A percentile compares a stretch with the other conserved stretches of the same genome.
Evolutionary conservation across 805 yeast genomes (phyloP).

Genomic region (Ogataea chonburiensis): DNA sequence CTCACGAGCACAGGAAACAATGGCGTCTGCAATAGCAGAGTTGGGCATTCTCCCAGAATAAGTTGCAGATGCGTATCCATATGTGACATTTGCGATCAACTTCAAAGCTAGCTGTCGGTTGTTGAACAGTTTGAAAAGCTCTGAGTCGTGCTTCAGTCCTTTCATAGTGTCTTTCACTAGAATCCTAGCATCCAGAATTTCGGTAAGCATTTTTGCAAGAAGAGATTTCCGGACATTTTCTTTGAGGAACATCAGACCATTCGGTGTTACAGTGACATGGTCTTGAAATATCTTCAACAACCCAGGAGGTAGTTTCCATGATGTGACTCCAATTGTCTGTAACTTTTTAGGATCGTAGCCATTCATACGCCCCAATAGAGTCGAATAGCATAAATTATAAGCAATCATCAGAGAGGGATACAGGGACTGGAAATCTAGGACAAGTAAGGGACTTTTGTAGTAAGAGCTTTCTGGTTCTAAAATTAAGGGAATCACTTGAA

Average conservation of each 20-base stretch:
- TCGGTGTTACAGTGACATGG: constrained; percentile 73
- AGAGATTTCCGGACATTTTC: constrained; percentile 64
- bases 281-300: constrained; percentile 50
- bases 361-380: constrained; percentile 61
- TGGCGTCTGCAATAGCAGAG: constrained; percentile 90
- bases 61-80: constrained; percentile 93
- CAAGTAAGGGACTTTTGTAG: constrained; percentile 86
- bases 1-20: constrained; percentile 89
- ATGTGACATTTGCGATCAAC: constrained; percentile 90
- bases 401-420: constrained; percentile 94
- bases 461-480: constrained; percentile 88
- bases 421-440: constrained; percentile 88
- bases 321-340: constrained; percentile 54
- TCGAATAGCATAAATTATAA: constrained; percentile 81
- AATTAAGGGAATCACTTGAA: constrained; percentile 85
- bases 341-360: constrained; percentile 44
- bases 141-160: constrained; percentile 44
- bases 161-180: constrained; percentile 77
- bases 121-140: constrained; percentile 56
- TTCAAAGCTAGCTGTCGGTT: constrained; percentile 85
- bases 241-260: constrained; percentile 79
- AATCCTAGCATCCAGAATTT: constrained; percentile 75
- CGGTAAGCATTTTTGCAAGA: constrained; percentile 80
- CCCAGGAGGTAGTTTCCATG: constrained; percentile 54
- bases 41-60: constrained; percentile 98